These are phyloP conservation scores for Spencermartinsiella europaea DNA, from an alignment of 805 yeast species.

Conservation along the genomic window DNA sequence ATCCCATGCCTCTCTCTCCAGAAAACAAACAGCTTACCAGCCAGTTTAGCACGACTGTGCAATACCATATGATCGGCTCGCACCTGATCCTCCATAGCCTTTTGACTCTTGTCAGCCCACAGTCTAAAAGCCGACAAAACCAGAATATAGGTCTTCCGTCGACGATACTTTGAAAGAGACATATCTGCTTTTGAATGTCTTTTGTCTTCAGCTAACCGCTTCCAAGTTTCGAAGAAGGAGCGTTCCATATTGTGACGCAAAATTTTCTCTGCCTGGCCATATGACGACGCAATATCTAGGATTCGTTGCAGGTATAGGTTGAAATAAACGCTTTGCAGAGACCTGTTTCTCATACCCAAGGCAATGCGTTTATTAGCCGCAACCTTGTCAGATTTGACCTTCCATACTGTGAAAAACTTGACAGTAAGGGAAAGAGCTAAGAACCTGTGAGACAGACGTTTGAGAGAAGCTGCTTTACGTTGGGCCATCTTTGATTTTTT, in stretches of 20 bases:
- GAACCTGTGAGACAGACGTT: neutral
- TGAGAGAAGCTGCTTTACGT: slow-evolving; percentile 45
- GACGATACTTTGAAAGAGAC: neutral
- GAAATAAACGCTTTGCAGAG: neutral
- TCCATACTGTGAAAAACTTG: neutral
- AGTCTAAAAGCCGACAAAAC: neutral
- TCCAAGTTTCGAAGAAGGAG: neutral
- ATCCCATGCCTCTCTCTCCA: neutral
- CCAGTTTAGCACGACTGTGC: neutral
- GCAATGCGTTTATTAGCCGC: neutral
- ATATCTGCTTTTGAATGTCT: neutral
- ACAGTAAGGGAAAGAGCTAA: neutral
- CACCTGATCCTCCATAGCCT: neutral
- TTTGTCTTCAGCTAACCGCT: neutral
- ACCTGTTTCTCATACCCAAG: neutral
- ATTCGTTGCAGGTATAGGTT: neutral
- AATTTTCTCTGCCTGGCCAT: neutral
- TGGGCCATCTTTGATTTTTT: slow-evolving; percentile 46
- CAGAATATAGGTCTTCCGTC: neutral
- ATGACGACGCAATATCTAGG: neutral
- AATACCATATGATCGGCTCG: neutral
- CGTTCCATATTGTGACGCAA: neutral
- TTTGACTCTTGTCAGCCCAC: neutral
- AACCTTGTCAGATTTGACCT: neutral
- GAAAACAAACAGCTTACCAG: neutral